Base-by-base conservation (phyloP, 176 grass and related monocot species). In the Hyparrhenia diplandra region DNA sequence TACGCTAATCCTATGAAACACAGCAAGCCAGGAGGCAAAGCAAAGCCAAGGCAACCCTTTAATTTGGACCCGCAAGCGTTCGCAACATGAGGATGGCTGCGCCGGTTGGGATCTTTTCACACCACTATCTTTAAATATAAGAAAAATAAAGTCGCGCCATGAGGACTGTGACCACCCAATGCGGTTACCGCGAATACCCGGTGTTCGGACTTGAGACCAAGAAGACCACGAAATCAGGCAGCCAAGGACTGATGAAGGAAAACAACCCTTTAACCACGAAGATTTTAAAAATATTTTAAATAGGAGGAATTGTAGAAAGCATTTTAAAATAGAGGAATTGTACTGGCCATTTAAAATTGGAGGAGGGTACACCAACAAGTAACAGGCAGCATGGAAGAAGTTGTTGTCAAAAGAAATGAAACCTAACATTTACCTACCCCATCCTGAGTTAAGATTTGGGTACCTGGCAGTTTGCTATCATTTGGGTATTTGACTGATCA, bases 321-420 rank as follows among this genome's bases (percentile, higher is more conserved):
- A 61, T 76, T 71, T 41, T 52, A 62, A 82, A 82, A 5, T 54
- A 5, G 24, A 73, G 76, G 75, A 40, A 80, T 39, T 80, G 63
- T 68, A 27, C 21, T 68, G 37, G 36, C 0, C 31, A 30, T 82
- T 64, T 77, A 40, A 70, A 82, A 87, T 8, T 41, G 29, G 4
- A 54, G 76, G 83, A 85, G 42, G 83, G 65, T 85, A 32, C 51
- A 54, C 84, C 84, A 64, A 73, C 71, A 81, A 87, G 40, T 70
- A 77, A 29, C 21, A 27, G 40, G 12, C 52, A 36, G 58, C 39
- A 42, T 10, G 3, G 12, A 31, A 28, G 30, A 18, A 52, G 55
- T 69, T 51, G 31, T 69, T 80, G 27, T 76, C 39, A 64, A 83
- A 74, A 59, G 43, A 86, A 78, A 13, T 58, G 32, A 79, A 65